Conservation (phyloP, 495 filamentous ascomycete genomes). For the Aspergillus haitiensis region DNA sequence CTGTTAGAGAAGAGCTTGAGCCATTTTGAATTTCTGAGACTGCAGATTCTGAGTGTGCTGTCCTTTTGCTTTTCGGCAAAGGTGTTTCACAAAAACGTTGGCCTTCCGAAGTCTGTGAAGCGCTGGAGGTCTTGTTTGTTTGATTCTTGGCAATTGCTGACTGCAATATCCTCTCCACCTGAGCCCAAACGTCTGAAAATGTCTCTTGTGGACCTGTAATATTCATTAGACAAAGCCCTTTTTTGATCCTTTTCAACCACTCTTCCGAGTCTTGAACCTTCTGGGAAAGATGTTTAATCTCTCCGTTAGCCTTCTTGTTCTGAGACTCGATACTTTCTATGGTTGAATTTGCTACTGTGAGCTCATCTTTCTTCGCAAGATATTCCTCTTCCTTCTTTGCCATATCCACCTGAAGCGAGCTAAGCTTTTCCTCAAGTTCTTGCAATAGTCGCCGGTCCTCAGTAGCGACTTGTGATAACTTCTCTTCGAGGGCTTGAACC, state of each 20-base stretch:
- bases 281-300: slow-evolving; percentile 28
- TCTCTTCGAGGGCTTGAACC: slow-evolving; percentile 22
- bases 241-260: slow-evolving; percentile 26
- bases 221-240: slow-evolving; percentile 19
- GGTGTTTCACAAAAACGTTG: background rate
- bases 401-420: slow-evolving; percentile 10
- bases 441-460: slow-evolving; percentile 10
- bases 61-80: background rate
- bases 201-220: slow-evolving; percentile 17
- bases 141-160: slow-evolving; percentile 2
- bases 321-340: slow-evolving; percentile 24
- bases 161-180: slow-evolving; percentile 24
- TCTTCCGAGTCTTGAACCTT: slow-evolving; percentile 33
- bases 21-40: background rate
- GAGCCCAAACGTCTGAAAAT: slow-evolving; percentile 22
- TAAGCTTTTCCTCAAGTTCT: slow-evolving; percentile 17
- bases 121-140: background rate
- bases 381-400: slow-evolving; percentile 24
- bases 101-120: background rate
- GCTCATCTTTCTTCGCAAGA: slow-evolving; percentile 12
- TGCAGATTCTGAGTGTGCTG: background rate
- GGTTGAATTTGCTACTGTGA: slow-evolving; percentile 20
- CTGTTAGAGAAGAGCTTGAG: background rate
- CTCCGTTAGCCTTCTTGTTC: slow-evolving; percentile 27
- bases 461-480: slow-evolving; percentile 10